These are phyloP conservation scores for Talaromyces sp. DNA, from an alignment of 2,329 filamentous ascomycete genomes.

Conservation along the genomic window DNA sequence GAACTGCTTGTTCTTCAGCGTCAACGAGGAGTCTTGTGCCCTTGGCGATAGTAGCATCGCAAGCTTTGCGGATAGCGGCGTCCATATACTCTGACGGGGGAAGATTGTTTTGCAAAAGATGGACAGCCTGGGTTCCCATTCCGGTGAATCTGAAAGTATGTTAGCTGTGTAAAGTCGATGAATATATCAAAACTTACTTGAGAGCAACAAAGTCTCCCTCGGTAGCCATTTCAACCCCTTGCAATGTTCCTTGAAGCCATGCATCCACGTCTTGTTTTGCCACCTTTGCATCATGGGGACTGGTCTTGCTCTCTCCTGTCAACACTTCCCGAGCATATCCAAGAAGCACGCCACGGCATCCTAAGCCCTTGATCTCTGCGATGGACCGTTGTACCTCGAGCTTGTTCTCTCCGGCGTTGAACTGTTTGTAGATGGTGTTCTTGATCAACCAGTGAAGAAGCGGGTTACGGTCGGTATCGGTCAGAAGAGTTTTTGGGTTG, in stretches of 20 bases:
- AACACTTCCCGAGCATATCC: constrained; percentile 53
- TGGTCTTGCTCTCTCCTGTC: constrained; percentile 31
- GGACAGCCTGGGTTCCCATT: constrained; percentile 39
- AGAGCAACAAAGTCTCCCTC: constrained; percentile 48
- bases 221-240: constrained; percentile 48
- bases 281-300: constrained; percentile 23
- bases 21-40: constrained; percentile 46
- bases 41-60: constrained; percentile 36
- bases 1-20: constrained; percentile 49
- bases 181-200: constrained; percentile 33
- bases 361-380: constrained; percentile 41
- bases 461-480: constrained; percentile 45
- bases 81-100: constrained; percentile 37
- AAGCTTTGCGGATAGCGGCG: constrained; percentile 39
- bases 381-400: constrained; percentile 43
- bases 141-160: constrained; percentile 38
- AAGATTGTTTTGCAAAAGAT: constrained; percentile 34
- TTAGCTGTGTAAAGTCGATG: not conserved
- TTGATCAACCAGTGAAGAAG: constrained; percentile 41
- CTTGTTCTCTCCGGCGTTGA: constrained; percentile 49
- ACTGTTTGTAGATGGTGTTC: constrained; percentile 50
- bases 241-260: constrained; percentile 50
- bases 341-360: constrained; percentile 49
- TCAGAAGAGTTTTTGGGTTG: constrained; percentile 36
- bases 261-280: constrained; percentile 29